Evolutionary conservation across 371 early-diverging fungal genomes (phyloP).

Genomic region (Dinochytrium kinnereticum): DNA sequence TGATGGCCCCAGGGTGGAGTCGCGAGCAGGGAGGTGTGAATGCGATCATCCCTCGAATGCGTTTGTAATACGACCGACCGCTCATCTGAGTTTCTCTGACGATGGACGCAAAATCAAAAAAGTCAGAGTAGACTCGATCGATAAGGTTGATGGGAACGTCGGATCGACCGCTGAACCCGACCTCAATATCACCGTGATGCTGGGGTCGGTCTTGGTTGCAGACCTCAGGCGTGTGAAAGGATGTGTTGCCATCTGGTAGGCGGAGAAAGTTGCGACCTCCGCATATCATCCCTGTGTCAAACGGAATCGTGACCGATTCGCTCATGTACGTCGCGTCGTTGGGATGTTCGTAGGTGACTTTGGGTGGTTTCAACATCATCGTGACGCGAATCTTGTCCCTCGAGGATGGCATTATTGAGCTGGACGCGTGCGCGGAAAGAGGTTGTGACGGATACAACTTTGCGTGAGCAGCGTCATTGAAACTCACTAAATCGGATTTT

Average conservation of each 20-base stretch:
- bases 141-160: background rate
- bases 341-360: conserved; percentile 11
- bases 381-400: background rate
- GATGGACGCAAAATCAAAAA: background rate
- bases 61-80: conserved; percentile 4
- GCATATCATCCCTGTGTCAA: background rate
- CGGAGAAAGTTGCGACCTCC: too few species aligned
- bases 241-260: too few species aligned
- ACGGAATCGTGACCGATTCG: background rate
- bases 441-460: background rate
- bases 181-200: background rate
- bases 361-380: background rate
- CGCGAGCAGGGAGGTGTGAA: conserved; percentile 13
- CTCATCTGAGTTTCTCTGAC: background rate
- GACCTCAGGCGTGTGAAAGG: too few species aligned
- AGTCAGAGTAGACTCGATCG: background rate
- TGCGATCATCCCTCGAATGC: background rate
- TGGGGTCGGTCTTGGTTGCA: too few species aligned
- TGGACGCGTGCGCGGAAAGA: background rate
- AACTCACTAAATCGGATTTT: background rate
- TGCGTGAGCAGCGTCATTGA: background rate
- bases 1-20: conserved; percentile 14
- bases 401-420: background rate
- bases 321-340: conserved; percentile 2
- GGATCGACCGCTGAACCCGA: background rate